Evolutionary conservation across 208 protist species (phyloP).

Genomic region (Leishmania guyanensis): DNA sequence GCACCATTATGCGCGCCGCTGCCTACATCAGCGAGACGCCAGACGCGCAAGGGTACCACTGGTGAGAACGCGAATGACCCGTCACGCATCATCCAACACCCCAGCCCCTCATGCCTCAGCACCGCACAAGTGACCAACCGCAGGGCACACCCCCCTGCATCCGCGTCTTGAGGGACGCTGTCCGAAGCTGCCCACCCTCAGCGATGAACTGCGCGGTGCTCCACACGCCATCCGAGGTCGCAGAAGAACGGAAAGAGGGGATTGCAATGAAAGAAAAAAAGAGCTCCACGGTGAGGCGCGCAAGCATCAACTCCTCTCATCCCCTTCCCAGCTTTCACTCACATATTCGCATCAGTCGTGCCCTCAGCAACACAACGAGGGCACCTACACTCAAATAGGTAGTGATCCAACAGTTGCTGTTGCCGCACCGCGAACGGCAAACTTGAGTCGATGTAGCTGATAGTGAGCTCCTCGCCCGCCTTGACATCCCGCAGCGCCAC

Average conservation of each 20-base stretch:
- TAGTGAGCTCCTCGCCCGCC: conserved; percentile 66
- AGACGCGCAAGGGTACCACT: neutral
- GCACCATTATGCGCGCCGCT: neutral
- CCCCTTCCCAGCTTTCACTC: neutral
- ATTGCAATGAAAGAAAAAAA: neutral
- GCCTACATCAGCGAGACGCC: neutral
- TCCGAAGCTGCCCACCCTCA: neutral
- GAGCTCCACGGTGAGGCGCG: too few relatives aligned
- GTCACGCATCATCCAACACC: neutral
- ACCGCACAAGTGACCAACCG: neutral
- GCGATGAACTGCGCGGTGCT: neutral
- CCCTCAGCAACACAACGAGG: conserved; percentile 32
- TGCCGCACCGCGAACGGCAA: conserved; percentile 46
- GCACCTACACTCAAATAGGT: conserved; percentile 73
- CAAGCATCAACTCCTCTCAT: neutral
- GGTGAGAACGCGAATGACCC: neutral
- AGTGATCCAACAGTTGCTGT: conserved; percentile 72
- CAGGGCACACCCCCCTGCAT: neutral
- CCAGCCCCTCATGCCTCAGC: neutral
- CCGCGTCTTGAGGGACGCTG: neutral
- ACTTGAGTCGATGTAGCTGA: conserved; percentile 75
- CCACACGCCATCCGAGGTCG: neutral
- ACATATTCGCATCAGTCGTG: neutral
- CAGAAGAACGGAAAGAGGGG: neutral
- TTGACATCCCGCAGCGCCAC: conserved; percentile 61